Evolutionary conservation across 1,139 yeast genomes (phyloP), one percentile per base, ranked within the genome.

Genomic region (Yamadazyma membranifaciens): DNA sequence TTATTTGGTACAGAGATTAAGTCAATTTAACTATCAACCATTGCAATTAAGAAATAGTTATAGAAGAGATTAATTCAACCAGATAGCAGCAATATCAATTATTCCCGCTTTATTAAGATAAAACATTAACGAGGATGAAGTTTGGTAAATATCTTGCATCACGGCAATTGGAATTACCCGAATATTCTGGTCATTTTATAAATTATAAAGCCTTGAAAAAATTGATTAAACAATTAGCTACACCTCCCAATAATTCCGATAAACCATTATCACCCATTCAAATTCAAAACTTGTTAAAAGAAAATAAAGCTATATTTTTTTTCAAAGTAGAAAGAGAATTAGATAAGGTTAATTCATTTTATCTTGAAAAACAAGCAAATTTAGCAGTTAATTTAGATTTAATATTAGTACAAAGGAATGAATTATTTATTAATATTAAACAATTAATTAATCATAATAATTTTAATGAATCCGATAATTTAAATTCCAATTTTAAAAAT

Each of bases 121-220:
- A n/a, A n/a, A n/a, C n/a, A n/a, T n/a, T n/a, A n/a, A n/a, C 16
- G 10, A 13, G 20, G 10, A 77, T 77, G 98, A 92, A 92, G 74
- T 92, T 88, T 63, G 98, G 98, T 42, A 92, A 92, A 65, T 87
- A 89, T 60, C 75, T 92, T 60, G 98, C 95, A 49, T 86, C 95
- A 34, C 80, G 97, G 62, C 96, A 88, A 67, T 74, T 92, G 52
- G 98, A 92, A 62, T 73, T 92, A 43, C 98, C 98, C 9, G 98
- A 92, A 61, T 92, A 92, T 62, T 81, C 95, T 36, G 91, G 92
- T 37, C 86, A 87, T 60, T 92, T 92, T 67, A 91, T 92, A 60
- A 91, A 92, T 65, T 92, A 92, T 64, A 92, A 92, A 67, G 94
- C 94, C 4, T 68, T 92, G 45, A 92, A 92, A 63, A 87, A 86